These are phyloP conservation scores for Fraxinus americana DNA, from an alignment of 257 asterid genomes.

Conservation along the genomic window DNA sequence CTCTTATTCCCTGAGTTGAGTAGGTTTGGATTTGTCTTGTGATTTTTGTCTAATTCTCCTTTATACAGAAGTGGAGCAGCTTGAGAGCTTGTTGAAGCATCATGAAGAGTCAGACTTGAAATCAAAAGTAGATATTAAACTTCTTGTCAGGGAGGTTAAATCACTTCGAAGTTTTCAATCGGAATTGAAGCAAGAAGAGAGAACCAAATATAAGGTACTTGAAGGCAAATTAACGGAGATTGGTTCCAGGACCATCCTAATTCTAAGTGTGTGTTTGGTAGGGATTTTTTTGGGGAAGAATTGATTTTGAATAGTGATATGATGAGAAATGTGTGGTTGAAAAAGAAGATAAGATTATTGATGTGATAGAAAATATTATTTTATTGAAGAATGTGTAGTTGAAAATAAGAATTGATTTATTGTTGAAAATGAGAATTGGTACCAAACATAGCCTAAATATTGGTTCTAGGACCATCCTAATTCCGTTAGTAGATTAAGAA, in stretches of 20 bases:
- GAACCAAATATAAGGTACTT: conserved; percentile 47
- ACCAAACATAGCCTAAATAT: too few relatives aligned
- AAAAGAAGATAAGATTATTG: too few relatives aligned
- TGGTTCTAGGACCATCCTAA: not conserved
- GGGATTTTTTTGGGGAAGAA: too few relatives aligned
- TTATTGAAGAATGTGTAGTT: too few relatives aligned
- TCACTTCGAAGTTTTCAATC: conserved; percentile 59
- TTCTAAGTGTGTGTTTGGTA: too few relatives aligned
- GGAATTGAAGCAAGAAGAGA: conserved; percentile 58
- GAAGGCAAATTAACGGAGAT: too few relatives aligned
- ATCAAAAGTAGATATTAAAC: conserved; percentile 52
- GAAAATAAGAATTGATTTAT: too few relatives aligned
- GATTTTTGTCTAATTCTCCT: conserved; percentile 10
- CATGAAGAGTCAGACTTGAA: conserved; percentile 47
- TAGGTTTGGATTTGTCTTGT: conserved; percentile 44
- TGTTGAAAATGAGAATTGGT: too few relatives aligned
- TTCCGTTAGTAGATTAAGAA: not conserved
- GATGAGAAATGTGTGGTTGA: too few relatives aligned
- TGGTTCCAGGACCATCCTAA: too few relatives aligned
- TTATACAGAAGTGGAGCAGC: conserved; percentile 37
- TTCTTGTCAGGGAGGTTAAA: conserved; percentile 64
- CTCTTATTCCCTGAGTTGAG: conserved; percentile 12
- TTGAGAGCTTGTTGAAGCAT: conserved; percentile 43
- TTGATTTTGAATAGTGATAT: too few relatives aligned
- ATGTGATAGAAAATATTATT: too few relatives aligned